Evolutionary conservation across 768 basidiomycete species (phyloP).

Genomic region (Hypholoma fasciculare): DNA sequence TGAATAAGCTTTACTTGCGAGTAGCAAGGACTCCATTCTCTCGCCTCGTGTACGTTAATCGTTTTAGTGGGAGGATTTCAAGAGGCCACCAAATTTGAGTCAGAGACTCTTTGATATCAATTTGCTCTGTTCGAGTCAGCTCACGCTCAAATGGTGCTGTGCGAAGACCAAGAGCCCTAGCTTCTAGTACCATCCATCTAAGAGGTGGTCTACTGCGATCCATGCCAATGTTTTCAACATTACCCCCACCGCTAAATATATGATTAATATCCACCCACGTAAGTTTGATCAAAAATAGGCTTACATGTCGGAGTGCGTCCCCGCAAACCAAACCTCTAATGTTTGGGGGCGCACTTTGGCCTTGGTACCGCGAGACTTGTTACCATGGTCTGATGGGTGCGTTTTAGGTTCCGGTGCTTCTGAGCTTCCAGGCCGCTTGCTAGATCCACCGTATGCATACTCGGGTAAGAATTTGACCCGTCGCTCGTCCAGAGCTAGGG

Average conservation of each 20-base stretch:
- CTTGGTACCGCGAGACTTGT: neutral
- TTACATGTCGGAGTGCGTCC: neutral
- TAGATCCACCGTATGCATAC: conserved; percentile 15
- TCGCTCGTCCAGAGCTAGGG: conserved; percentile 33
- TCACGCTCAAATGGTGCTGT: conserved; percentile 8
- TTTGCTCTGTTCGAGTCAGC: neutral
- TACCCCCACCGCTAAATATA: neutral
- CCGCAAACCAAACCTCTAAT: neutral
- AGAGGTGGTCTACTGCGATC: neutral
- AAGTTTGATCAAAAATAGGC: neutral
- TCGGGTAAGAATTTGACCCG: conserved; percentile 34
- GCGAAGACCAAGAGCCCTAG: conserved; percentile 16
- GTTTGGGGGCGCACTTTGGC: neutral
- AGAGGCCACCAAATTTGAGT: conserved; percentile 14
- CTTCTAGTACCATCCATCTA: conserved; percentile 25
- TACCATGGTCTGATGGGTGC: too few species aligned
- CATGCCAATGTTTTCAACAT: neutral
- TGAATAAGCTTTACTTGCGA: too few species aligned
- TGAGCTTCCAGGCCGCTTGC: neutral
- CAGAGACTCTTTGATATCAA: conserved; percentile 17
- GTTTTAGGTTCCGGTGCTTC: too few species aligned
- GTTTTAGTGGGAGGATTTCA: conserved; percentile 10
- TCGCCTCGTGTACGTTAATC: neutral
- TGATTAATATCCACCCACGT: neutral
- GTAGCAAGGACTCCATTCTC: too few species aligned